Percentiles rank a stretch among this genome's conserved stretches.
These are phyloP conservation scores for Picea glauca DNA, from an alignment of 75 land plant genomes.

Conservation along the genomic window DNA sequence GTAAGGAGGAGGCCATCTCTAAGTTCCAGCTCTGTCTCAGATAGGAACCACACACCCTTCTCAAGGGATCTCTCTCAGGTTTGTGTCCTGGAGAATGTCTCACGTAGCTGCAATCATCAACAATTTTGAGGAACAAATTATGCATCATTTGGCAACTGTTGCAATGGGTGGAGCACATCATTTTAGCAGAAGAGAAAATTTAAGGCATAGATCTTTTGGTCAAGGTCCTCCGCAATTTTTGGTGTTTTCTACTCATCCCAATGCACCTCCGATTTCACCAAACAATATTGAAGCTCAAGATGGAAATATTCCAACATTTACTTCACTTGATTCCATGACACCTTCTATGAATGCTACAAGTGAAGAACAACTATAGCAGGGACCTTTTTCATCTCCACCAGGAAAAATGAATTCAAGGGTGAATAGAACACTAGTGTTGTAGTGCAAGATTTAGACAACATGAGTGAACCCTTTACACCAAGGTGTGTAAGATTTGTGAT, in stretches of 20 bases:
- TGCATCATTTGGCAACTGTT: conserved; percentile 91
- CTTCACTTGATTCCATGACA: background rate
- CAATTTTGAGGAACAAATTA: conserved; percentile 77
- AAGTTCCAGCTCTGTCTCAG: no score
- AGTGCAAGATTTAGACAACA: background rate
- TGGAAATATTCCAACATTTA: no score
- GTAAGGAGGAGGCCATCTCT: no score
- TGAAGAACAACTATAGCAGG: conserved; percentile 20
- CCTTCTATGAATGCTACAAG: conserved; percentile 19
- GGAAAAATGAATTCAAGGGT: background rate
- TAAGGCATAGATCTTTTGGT: conserved; percentile 39
- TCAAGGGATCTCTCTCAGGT: no score
- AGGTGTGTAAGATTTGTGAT: background rate
- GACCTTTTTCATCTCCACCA: conserved; percentile 5
- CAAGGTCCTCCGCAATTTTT: conserved; percentile 59
- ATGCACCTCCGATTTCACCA: conserved; percentile 22
- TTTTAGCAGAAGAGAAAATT: conserved; percentile 70
- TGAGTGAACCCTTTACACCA: conserved; percentile 3
- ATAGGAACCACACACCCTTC: no score
- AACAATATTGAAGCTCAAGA: background rate
- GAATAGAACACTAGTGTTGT: background rate
- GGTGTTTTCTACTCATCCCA: conserved; percentile 54
- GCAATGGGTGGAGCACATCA: conserved; percentile 91
- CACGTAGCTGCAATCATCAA: no score
- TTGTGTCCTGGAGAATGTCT: no score